These are phyloP conservation scores for Beauveria varroae DNA, from an alignment of 2,329 filamentous ascomycete species.

Conservation along the genomic window DNA sequence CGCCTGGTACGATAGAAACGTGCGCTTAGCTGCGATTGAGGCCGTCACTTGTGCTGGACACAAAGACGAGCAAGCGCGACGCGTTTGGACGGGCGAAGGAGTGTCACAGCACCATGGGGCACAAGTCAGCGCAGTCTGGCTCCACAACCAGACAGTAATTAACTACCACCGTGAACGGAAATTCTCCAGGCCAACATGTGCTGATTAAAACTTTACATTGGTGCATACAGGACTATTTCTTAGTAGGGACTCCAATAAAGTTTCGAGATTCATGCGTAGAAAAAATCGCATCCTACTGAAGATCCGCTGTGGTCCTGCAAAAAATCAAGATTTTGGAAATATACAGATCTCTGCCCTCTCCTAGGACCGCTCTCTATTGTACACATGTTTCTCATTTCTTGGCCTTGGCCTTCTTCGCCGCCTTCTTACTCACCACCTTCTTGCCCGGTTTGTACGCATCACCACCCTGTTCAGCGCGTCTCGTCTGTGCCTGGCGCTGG, in stretches of 20 bases:
- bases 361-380: not conserved
- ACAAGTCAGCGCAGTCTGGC: not conserved
- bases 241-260: not conserved
- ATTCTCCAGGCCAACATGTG: not conserved
- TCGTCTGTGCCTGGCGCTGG: constrained; percentile 30
- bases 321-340: not conserved
- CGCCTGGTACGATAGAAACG: not conserved
- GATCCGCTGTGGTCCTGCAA: not conserved
- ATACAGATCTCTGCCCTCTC: not conserved
- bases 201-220: too few relatives aligned
- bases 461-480: constrained; percentile 25
- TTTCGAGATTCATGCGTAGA: not conserved
- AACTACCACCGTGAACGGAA: not conserved
- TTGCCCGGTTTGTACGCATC: constrained; percentile 19
- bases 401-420: constrained; percentile 26
- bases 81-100: not conserved
- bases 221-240: too few relatives aligned
- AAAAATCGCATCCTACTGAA: not conserved
- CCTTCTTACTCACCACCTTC: constrained; percentile 28
- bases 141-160: not conserved
- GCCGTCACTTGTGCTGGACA: not conserved
- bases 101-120: not conserved
- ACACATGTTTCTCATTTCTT: constrained; percentile 18
- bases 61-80: not conserved
- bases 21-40: not conserved